Evolutionary conservation across 2,329 filamentous ascomycete genomes (phyloP), one percentile per base, ranked within the genome.

Genomic region (Capronia americana): DNA sequence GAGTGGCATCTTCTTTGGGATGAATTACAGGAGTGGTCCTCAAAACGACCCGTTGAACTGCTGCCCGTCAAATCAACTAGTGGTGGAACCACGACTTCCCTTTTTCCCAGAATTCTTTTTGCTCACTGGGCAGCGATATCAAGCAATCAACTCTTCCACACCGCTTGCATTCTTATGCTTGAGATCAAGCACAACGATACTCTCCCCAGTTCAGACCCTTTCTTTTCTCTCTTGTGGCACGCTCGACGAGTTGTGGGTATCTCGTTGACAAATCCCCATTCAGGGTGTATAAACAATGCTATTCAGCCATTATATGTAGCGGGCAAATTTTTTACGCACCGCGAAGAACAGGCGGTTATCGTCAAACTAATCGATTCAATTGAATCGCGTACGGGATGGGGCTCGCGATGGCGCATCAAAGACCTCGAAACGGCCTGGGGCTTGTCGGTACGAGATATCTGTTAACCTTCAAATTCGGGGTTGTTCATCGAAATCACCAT

Each of bases 321-420:
- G 0, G 86, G 84, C 0, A 78, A 81, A 41, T 74, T 86, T 0
- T 78, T 87, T 50, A 86, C 82, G 61, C 85, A 87, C 74, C 77
- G 75, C 1, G 78, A 79, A 0, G 79, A 82, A 65, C 79, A 81
- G 30, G 34, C 55, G 8, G 53, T 61, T 44, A 51, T 61, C 12
- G 71, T 90, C 34, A 78, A 81, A 12, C 74, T 89, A 51, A 76
- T 90, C 26, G 78, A 81, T 34, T 85, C 82, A 11, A 84, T 90
- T 26, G 87, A 90, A 74, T 77, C 75, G 12, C 87, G 90, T 71
- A 80, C 87, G 46, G 87, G 87, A 1, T 90, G 87, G 84, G 85
- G 86, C 1, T 88, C 87, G 55, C 81, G 87, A 71, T 88, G 88
- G 75, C 82, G 87, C 44, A 83, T 86, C 32, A 78, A 83, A 67